A percentile compares a stretch with the other conserved stretches of the same genome.
Conservation (phyloP, 2,329 filamentous ascomycete species). For the Pezizomycotina sp. region DNA sequence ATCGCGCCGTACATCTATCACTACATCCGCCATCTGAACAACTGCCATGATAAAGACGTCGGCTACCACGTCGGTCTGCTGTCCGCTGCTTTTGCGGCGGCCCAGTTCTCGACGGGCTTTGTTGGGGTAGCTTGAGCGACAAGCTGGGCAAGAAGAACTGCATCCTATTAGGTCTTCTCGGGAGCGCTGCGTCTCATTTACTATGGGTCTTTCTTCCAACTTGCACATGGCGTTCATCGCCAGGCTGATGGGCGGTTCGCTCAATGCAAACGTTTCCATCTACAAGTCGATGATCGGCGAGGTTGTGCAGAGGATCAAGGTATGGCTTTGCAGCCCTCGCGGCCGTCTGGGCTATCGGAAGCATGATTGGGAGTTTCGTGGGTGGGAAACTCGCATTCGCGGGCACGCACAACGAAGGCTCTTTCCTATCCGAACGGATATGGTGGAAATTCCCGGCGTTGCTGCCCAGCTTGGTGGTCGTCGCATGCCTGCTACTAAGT, state of each 20-base stretch:
- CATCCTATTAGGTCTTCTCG: constrained; percentile 74
- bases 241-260: constrained; percentile 69
- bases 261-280: constrained; percentile 59
- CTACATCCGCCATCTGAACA: too few species aligned
- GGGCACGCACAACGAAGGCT: constrained; percentile 60
- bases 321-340: constrained; percentile 96
- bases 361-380: too few species aligned
- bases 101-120: constrained; percentile 82
- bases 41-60: constrained; percentile 9
- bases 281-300: constrained; percentile 77
- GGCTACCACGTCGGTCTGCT: constrained; percentile 13
- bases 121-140: constrained; percentile 89
- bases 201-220: constrained; percentile 79
- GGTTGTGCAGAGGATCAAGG: constrained; percentile 69
- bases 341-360: constrained; percentile 92
- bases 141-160: constrained; percentile 85
- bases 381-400: constrained; percentile 80
- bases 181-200: constrained; percentile 78
- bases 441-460: constrained; percentile 82
- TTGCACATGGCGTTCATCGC: constrained; percentile 71
- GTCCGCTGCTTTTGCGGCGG: constrained; percentile 53
- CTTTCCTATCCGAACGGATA: constrained; percentile 58
- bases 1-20: too few species aligned
- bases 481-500: too few species aligned
- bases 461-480: constrained; percentile 77